Evolutionary conservation across 352 stramenopile species (phyloP).

Genomic region (Globisporangium nodosum): DNA sequence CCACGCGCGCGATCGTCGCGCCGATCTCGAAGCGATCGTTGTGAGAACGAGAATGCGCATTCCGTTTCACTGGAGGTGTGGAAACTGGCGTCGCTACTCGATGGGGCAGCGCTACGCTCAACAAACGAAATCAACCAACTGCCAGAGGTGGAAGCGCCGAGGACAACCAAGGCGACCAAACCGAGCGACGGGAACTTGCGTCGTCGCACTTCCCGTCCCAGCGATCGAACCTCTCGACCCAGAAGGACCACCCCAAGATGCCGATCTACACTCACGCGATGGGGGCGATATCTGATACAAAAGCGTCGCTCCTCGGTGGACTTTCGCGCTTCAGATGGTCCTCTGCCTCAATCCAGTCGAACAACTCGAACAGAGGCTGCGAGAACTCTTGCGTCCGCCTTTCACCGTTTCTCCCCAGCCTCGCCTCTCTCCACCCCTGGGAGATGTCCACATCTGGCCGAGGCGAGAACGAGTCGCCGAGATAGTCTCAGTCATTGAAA

Average conservation of each 20-base stretch:
- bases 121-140: background rate
- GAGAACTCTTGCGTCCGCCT: no score
- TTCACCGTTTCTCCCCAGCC: no score
- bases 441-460: no score
- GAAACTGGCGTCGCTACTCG: no score
- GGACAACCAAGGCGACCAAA: background rate
- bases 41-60: background rate
- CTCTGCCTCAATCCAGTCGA: no score
- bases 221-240: background rate
- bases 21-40: background rate
- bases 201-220: background rate
- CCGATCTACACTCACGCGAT: no score
- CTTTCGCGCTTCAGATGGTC: background rate
- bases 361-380: no score
- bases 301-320: background rate
- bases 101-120: background rate
- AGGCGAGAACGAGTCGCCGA: no score
- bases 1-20: constrained; percentile 12
- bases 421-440: no score
- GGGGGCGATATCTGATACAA: background rate
- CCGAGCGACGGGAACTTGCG: background rate
- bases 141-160: background rate
- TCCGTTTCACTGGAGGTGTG: background rate
- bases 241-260: background rate
- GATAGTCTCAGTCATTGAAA: background rate